Evolutionary conservation across 495 filamentous ascomycete species (phyloP).

Genomic region (Penicillium nucicola): DNA sequence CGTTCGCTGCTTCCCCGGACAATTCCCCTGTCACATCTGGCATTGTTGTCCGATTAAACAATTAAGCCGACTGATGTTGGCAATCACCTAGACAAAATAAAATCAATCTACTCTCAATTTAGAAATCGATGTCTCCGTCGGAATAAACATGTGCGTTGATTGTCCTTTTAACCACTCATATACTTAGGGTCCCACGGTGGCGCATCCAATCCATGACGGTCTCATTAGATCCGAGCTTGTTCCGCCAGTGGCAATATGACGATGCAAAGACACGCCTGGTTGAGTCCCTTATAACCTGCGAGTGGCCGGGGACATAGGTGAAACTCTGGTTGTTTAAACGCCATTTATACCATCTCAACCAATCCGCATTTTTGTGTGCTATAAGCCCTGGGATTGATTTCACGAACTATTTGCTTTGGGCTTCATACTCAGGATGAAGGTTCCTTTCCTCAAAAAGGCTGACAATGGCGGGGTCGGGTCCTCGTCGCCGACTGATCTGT

Average conservation of each 20-base stretch:
- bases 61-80: too few relatives aligned
- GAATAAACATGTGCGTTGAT: too few relatives aligned
- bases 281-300: background rate
- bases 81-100: background rate
- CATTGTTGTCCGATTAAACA: too few relatives aligned
- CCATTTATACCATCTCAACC: background rate
- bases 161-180: background rate
- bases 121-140: background rate
- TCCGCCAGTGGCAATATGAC: conserved; percentile 13
- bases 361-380: background rate
- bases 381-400: background rate
- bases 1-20: background rate
- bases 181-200: background rate
- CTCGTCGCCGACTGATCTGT: conserved; percentile 12
- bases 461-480: background rate
- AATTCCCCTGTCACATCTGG: background rate
- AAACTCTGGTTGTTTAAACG: too few relatives aligned
- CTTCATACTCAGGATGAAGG: conserved; percentile 3
- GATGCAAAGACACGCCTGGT: conserved; percentile 1
- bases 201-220: conserved; percentile 9
- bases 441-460: conserved; percentile 7
- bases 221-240: background rate
- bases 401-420: background rate
- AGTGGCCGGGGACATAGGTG: background rate
- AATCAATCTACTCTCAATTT: background rate